A percentile compares a stretch with the other conserved stretches of the same genome.
phyloP scores from a whole-genome alignment of 2,329 filamentous ascomycete species.

The Helminthosporium solani region DNA sequence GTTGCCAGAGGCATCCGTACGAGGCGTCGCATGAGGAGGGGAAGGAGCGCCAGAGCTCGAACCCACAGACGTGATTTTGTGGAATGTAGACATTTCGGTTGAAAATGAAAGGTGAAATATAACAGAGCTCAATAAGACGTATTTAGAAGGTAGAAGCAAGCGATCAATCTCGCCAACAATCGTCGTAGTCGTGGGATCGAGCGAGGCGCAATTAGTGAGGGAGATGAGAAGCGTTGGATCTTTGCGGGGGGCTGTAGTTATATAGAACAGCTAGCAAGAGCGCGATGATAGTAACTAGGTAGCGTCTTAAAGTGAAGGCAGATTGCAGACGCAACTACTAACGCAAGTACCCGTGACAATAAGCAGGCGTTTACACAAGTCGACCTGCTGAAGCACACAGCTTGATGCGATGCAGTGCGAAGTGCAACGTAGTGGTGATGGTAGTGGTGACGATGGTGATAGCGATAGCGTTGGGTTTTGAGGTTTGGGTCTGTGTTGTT shows the following conservation, averaged over 20 bases:
- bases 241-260: not conserved
- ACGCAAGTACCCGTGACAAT: not conserved
- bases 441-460: no score
- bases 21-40: conserved; percentile 29
- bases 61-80: conserved; percentile 22
- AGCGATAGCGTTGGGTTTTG: no score
- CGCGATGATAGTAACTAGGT: not conserved
- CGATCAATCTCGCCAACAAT: no score
- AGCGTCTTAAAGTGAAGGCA: not conserved
- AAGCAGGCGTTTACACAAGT: not conserved
- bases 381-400: not conserved
- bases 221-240: no score
- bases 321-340: not conserved
- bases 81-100: not conserved
- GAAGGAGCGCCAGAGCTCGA: conserved; percentile 21
- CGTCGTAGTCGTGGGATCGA: not conserved
- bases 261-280: not conserved
- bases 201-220: no score
- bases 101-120: not conserved
- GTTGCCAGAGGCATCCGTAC: conserved; percentile 18
- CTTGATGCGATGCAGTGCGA: not conserved
- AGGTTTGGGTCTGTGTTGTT: not conserved
- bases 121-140: not conserved
- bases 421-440: no score
- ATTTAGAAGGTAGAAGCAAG: not conserved